These are phyloP conservation scores for Wickerhamomyces alni DNA, from an alignment of 805 yeast species.

Conservation along the genomic window DNA sequence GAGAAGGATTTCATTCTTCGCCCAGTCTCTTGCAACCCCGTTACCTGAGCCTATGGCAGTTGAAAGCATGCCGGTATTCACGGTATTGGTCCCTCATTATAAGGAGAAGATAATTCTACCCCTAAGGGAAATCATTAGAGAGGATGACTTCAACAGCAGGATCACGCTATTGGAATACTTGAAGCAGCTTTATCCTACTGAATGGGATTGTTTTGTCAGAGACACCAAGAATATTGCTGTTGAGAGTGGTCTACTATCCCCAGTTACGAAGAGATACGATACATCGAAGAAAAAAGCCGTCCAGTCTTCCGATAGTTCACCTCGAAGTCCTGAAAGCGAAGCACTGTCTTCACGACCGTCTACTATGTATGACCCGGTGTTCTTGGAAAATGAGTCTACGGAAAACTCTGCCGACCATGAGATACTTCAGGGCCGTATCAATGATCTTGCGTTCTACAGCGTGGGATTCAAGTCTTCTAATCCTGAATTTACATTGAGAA, in stretches of 20 bases:
- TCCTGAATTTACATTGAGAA: constrained; percentile 58
- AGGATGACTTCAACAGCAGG: constrained; percentile 53
- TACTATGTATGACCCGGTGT: background rate
- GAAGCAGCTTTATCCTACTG: constrained; percentile 62
- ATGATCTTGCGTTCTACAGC: constrained; percentile 65
- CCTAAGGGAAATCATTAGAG: constrained; percentile 71
- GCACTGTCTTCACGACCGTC: background rate
- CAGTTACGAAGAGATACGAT: constrained; percentile 16
- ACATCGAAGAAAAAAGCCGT: constrained; percentile 8
- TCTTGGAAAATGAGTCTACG: constrained; percentile 26
- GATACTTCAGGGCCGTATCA: constrained; percentile 36
- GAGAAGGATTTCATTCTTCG: constrained; percentile 79
- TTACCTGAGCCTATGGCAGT: constrained; percentile 66
- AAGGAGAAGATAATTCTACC: constrained; percentile 74
- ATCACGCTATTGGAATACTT: constrained; percentile 81
- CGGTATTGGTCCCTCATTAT: constrained; percentile 85
- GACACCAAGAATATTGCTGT: constrained; percentile 65
- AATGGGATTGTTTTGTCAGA: constrained; percentile 77
- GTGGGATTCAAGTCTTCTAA: constrained; percentile 67
- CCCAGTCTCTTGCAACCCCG: constrained; percentile 83
- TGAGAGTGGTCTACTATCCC: constrained; percentile 37
- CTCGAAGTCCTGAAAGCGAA: background rate
- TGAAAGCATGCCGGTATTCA: constrained; percentile 71
- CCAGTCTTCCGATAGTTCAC: background rate
- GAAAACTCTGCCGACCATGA: constrained; percentile 26